Conservation (phyloP, 2,329 filamentous ascomycete species). For the Delphinella strobiligena region DNA sequence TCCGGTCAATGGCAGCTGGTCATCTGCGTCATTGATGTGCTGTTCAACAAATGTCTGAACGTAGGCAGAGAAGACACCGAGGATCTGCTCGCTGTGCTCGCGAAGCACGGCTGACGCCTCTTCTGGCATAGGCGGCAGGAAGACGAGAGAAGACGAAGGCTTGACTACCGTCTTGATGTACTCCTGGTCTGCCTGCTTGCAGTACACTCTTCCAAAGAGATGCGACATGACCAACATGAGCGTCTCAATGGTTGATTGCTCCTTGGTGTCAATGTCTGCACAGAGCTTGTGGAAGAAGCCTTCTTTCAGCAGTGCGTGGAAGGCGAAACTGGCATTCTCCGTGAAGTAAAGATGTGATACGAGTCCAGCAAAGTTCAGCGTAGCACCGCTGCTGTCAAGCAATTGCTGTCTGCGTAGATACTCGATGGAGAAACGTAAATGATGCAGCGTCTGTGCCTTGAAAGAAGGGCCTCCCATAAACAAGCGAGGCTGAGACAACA, state of each 20-base stretch:
- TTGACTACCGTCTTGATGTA: constrained; percentile 39
- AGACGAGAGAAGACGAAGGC: constrained; percentile 50
- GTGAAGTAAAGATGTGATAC: constrained; percentile 66
- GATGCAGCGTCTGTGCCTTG: constrained; percentile 59
- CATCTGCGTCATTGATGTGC: constrained; percentile 44
- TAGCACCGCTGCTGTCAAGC: constrained; percentile 46
- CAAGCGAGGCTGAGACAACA: constrained; percentile 57
- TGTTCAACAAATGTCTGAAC: constrained; percentile 57
- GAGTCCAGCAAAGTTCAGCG: constrained; percentile 60
- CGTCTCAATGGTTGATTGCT: constrained; percentile 40
- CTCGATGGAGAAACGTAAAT: constrained; percentile 70
- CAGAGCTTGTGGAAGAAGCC: constrained; percentile 60
- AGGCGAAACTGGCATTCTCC: constrained; percentile 63
- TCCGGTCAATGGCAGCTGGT: constrained; percentile 46
- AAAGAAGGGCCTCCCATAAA: constrained; percentile 59
- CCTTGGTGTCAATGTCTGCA: constrained; percentile 39
- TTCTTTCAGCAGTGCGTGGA: constrained; percentile 59
- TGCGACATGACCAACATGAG: constrained; percentile 60
- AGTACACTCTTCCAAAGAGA: constrained; percentile 52
- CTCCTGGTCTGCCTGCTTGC: constrained; percentile 34
- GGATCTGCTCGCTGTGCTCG: constrained; percentile 52
- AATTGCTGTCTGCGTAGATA: constrained; percentile 60
- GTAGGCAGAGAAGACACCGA: constrained; percentile 56
- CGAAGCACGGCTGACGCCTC: constrained; percentile 44
- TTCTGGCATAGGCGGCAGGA: constrained; percentile 51